Conservation (phyloP, 257 asterid genomes). For the Gardenia jasminoides region DNA sequence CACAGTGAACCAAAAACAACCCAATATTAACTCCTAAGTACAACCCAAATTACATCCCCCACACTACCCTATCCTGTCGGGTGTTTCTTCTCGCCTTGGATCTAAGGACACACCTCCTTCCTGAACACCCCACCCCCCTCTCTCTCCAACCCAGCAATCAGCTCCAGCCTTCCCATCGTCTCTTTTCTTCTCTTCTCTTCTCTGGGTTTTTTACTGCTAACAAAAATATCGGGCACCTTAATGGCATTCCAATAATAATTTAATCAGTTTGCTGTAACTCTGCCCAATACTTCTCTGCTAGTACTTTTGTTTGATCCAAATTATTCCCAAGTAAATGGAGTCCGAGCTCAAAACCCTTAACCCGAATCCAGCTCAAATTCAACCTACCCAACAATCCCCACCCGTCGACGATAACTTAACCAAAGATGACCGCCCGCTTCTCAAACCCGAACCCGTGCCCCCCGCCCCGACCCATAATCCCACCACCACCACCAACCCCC, state of each 20-base stretch:
- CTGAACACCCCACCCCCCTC: too few relatives aligned
- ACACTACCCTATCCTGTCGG: too few relatives aligned
- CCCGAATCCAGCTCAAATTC: background rate
- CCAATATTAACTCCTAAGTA: too few relatives aligned
- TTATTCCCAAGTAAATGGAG: slow-evolving; percentile 47
- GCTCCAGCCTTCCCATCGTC: background rate
- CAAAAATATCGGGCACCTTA: background rate
- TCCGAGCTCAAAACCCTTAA: slow-evolving; percentile 56
- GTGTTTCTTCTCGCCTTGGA: too few relatives aligned
- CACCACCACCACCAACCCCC: slow-evolving; percentile 15
- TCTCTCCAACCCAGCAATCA: too few relatives aligned
- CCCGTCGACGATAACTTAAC: slow-evolving; percentile 19
- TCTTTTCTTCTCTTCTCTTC: background rate
- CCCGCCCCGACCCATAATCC: slow-evolving; percentile 20
- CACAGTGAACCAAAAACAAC: too few relatives aligned
- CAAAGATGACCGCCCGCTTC: slow-evolving; percentile 65
- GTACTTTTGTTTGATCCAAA: background rate
- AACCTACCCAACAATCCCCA: slow-evolving; percentile 28
- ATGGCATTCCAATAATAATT: background rate
- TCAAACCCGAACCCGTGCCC: slow-evolving; percentile 42
- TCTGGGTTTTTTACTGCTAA: background rate
- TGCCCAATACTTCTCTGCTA: background rate
- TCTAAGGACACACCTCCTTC: too few relatives aligned
- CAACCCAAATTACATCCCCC: too few relatives aligned
- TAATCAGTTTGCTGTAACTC: too few relatives aligned